phyloP scores from a whole-genome alignment of 2,329 filamentous ascomycete genomes.

The Grosmannia clavigera region DNA sequence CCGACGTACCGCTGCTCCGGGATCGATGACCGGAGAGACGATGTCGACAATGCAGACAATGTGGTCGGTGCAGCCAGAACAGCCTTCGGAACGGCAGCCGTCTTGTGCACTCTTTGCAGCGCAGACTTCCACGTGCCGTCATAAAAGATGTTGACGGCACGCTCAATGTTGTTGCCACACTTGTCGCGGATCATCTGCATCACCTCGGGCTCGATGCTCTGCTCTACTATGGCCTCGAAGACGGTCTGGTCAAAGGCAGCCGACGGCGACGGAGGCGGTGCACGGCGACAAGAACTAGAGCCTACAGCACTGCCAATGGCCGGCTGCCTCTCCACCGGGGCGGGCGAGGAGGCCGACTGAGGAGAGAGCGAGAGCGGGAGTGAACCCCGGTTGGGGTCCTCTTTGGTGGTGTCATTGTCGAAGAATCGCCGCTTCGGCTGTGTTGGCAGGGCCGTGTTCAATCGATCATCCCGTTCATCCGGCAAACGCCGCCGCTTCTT shows the following conservation, averaged over 20 bases:
- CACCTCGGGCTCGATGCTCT: constrained; percentile 35
- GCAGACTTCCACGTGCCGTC: constrained; percentile 48
- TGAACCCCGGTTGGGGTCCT: constrained; percentile 10
- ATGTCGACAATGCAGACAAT: neutral
- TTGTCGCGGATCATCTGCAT: constrained; percentile 38
- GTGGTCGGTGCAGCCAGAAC: neutral
- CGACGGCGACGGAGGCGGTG: neutral
- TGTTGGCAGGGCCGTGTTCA: constrained; percentile 21
- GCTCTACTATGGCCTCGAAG: constrained; percentile 49
- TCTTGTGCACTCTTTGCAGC: too few species aligned
- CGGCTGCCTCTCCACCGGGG: neutral
- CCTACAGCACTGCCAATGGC: too few species aligned
- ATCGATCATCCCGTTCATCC: neutral
- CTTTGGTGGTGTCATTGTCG: constrained; percentile 11
- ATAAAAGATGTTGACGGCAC: constrained; percentile 57
- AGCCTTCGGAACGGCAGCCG: neutral
- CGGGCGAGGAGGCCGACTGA: neutral
- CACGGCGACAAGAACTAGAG: neutral
- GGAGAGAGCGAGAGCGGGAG: neutral
- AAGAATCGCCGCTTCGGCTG: constrained; percentile 36
- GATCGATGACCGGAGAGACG: constrained; percentile 14
- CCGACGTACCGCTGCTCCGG: constrained; percentile 61
- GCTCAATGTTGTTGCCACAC: constrained; percentile 46
- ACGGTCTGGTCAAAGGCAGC: constrained; percentile 42
- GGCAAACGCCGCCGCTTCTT: constrained; percentile 21